These are phyloP conservation scores for Saccharomycopsis microspora DNA, from an alignment of 805 yeast genomes.

Conservation along the genomic window DNA sequence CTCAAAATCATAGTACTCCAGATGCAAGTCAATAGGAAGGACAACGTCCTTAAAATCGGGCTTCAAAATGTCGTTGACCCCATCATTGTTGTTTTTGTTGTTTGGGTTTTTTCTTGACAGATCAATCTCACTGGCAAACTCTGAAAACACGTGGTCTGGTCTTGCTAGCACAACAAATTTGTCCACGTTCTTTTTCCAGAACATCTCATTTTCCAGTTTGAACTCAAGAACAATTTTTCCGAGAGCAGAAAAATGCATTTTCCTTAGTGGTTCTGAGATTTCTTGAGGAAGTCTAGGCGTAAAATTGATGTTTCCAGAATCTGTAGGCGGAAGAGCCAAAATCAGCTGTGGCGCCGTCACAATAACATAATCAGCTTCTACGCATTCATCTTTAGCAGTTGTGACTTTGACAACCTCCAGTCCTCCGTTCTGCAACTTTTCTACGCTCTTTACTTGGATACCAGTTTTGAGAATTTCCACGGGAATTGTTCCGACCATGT, in stretches of 20 bases:
- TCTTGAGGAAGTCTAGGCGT: constrained; percentile 40
- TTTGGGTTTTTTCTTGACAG: too few relatives aligned
- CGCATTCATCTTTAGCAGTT: constrained; percentile 21
- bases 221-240: constrained; percentile 71
- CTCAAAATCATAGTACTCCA: constrained; percentile 16
- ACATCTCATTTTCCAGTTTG: constrained; percentile 28
- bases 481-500: constrained; percentile 31
- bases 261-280: constrained; percentile 32
- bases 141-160: constrained; percentile 20
- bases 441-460: constrained; percentile 27
- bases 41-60: constrained; percentile 5
- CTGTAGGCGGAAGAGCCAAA: constrained; percentile 29
- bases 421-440: not conserved
- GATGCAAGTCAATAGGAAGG: constrained; percentile 10
- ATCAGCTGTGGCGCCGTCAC: constrained; percentile 75
- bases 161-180: constrained; percentile 35
- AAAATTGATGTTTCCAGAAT: constrained; percentile 42
- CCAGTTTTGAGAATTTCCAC: constrained; percentile 27
- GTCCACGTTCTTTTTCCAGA: constrained; percentile 50
- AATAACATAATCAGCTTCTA: constrained; percentile 43
- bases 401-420: constrained; percentile 15
- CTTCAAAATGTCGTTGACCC: not conserved
- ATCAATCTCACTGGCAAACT: constrained; percentile 1
- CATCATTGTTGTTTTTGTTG: constrained; percentile 1
- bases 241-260: constrained; percentile 50